Conservation (phyloP, 129 eudicot genomes). For the Chrysanthemum lavandulifolium region DNA sequence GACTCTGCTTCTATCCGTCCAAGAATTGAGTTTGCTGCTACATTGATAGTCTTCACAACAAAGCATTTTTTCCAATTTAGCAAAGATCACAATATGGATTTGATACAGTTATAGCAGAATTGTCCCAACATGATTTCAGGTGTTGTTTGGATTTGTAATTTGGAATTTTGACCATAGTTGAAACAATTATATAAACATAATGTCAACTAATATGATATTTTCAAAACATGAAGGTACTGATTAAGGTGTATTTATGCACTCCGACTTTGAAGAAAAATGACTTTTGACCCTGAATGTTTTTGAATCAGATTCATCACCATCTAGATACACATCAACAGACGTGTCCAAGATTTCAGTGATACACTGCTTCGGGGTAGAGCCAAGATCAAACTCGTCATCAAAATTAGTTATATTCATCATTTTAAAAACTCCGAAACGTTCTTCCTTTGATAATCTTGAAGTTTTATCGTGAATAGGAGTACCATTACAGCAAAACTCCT, state of each 20-base stretch:
- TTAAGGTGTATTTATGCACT: constrained; percentile 32
- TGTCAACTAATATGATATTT: background rate
- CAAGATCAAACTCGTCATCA: constrained; percentile 28
- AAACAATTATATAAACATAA: too few species aligned
- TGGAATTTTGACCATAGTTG: too few species aligned
- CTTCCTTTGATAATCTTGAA: too few species aligned
- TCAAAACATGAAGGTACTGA: constrained; percentile 31
- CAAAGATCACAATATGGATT: background rate
- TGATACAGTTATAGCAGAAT: too few species aligned
- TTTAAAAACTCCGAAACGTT: too few species aligned
- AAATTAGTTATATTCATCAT: too few species aligned
- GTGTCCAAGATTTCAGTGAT: constrained; percentile 32
- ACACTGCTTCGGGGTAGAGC: background rate
- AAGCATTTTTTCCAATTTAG: background rate
- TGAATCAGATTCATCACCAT: constrained; percentile 72
- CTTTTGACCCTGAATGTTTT: constrained; percentile 90
- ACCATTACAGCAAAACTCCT: too few species aligned
- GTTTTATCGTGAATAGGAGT: too few species aligned
- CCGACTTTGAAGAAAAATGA: constrained; percentile 56
- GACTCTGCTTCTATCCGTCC: constrained; percentile 31
- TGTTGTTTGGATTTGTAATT: too few species aligned
- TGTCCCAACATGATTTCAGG: too few species aligned
- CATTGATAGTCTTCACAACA: constrained; percentile 64
- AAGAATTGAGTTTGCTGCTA: constrained; percentile 71
- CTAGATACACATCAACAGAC: constrained; percentile 40